phyloP scores from a whole-genome alignment of 129 eudicot species.

The Lactuca saligna region DNA sequence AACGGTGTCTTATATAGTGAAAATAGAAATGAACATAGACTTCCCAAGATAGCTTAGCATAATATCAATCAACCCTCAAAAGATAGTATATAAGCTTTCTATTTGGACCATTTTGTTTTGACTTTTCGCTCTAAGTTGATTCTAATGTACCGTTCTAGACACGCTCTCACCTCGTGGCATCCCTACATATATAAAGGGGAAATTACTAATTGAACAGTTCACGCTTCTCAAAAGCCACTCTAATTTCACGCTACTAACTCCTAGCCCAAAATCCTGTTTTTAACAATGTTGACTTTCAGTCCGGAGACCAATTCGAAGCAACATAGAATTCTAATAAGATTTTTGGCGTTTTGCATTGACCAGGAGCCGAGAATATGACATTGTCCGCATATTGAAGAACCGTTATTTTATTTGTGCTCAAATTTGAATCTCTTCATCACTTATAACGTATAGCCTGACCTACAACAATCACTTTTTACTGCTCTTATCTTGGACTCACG shows the following conservation, averaged over 20 bases:
- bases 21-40: too few relatives aligned
- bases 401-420: too few relatives aligned
- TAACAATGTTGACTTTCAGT: not conserved
- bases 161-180: not conserved
- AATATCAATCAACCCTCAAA: too few relatives aligned
- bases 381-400: not conserved
- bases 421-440: too few relatives aligned
- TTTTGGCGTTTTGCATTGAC: not conserved
- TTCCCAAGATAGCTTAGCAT: too few relatives aligned
- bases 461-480: too few relatives aligned
- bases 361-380: not conserved
- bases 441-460: too few relatives aligned
- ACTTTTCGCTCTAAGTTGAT: not conserved
- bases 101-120: not conserved
- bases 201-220: not conserved
- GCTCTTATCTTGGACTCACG: too few relatives aligned
- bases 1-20: too few relatives aligned
- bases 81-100: too few relatives aligned
- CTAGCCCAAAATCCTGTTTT: not conserved
- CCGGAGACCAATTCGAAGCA: not conserved
- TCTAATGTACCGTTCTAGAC: not conserved
- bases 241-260: too few relatives aligned
- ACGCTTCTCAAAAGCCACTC: not conserved
- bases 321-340: not conserved
- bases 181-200: not conserved